Evolutionary conservation across 768 basidiomycete species (phyloP), one percentile per base, ranked within the genome.

Genomic region (Boletus patriciae): DNA sequence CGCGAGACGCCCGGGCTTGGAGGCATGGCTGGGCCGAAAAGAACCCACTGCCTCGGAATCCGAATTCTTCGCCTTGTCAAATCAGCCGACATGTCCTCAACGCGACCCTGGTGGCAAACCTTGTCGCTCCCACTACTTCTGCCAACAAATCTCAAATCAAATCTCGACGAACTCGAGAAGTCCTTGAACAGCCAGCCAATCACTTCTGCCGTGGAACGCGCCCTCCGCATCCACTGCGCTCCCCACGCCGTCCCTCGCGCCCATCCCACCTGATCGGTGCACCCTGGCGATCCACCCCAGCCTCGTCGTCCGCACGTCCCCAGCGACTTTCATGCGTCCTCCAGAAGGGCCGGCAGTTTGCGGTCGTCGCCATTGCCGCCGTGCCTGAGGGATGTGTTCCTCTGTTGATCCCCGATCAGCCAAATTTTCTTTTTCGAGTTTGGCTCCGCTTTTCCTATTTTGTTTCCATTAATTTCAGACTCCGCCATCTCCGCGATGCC

Each of bases 331-430:
- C n/a, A 18, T 40, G 50, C 54, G 23, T 58, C 44, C 51, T 41
- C 25, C 42, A 36, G 36, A 45, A 57, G 48, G 19, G 25, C 40
- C 69, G 70, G 70, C 70, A 72, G 36, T 52, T 65, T 63, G 66
- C 70, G 70, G 65, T 63, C 47, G 69, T 60, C 51, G 55, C 52
- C 57, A 63, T 54, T 59, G 50, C 64, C 70, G 60, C 44, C 31
- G 73, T 72, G 62, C 71, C 71, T 72, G 50, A 58, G 54, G 60
- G 57, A 61, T 69, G 66, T 55, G 70, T 70, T 64, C 70, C 74
- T 77, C 72, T 72, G 71, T 77, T 84, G 83, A 84, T 84, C 83
- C 81, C 81, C 77, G 81, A 84, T 84, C 83, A 84, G 75, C 66
- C 62, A 70, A 66, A 70, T 50, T 67, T 64, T 67, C 67, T 70